Percentiles rank a stretch among this genome's conserved stretches.
These are phyloP conservation scores for Clavispora carvajalis DNA, from an alignment of 805 yeast genomes.

Conservation along the genomic window DNA sequence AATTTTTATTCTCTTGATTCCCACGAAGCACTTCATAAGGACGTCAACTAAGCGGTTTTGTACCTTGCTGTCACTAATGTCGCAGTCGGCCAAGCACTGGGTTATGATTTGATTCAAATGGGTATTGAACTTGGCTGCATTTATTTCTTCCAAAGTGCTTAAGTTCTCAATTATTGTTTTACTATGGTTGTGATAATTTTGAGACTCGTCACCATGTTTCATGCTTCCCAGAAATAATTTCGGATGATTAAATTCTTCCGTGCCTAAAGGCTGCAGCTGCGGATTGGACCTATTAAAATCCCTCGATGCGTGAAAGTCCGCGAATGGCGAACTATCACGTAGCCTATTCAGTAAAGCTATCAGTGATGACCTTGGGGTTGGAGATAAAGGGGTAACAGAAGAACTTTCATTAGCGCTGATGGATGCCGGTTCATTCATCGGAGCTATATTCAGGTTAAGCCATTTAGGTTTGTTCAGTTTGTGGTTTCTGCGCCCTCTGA, in stretches of 20 bases:
- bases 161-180: neutral
- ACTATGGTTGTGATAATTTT: neutral
- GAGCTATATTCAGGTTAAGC: slow-evolving; percentile 15
- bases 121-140: slow-evolving; percentile 19
- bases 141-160: neutral
- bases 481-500: slow-evolving; percentile 53
- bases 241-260: neutral
- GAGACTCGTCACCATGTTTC: neutral
- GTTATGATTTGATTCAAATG: slow-evolving; percentile 48
- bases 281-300: neutral
- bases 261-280: neutral
- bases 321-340: neutral
- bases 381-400: slow-evolving; percentile 18
- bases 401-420: slow-evolving; percentile 10
- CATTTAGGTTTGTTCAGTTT: slow-evolving; percentile 28
- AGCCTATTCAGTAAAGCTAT: neutral
- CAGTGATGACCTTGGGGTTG: slow-evolving; percentile 9
- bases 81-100: slow-evolving; percentile 62
- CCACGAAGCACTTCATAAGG: slow-evolving; percentile 46
- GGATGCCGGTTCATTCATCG: slow-evolving; percentile 16
- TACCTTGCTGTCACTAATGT: slow-evolving; percentile 30
- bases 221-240: neutral
- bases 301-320: neutral
- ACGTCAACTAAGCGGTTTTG: slow-evolving; percentile 55
- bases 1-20: slow-evolving; percentile 54